These are phyloP conservation scores for Emericellopsis cladophorae DNA, from an alignment of 2,329 filamentous ascomycete species.

Conservation along the genomic window DNA sequence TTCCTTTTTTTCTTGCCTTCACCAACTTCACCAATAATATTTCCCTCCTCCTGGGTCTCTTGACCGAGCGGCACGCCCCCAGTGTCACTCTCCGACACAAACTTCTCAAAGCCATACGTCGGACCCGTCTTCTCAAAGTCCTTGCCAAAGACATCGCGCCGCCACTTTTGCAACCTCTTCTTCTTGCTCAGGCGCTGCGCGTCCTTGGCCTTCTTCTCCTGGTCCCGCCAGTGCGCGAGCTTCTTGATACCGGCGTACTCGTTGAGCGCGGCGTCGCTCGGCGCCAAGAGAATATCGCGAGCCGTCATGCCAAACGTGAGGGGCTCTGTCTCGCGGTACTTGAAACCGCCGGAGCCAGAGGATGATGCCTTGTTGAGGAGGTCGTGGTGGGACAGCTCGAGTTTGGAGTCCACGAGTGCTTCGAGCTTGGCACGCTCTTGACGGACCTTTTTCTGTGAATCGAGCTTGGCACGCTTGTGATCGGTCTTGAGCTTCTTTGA, in stretches of 20 bases:
- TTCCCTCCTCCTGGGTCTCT: no score
- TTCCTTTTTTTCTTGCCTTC: no score
- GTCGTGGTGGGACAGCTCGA: constrained; percentile 59
- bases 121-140: constrained; percentile 44
- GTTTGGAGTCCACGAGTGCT: constrained; percentile 68
- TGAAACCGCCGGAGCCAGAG: constrained; percentile 40
- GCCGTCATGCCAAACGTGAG: constrained; percentile 81
- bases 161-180: constrained; percentile 79
- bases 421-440: constrained; percentile 76
- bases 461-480: constrained; percentile 43
- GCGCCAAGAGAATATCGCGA: constrained; percentile 79
- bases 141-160: constrained; percentile 47
- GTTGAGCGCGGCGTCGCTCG: constrained; percentile 76
- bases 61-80: constrained; percentile 13
- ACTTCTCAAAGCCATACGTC: constrained; percentile 40
- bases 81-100: constrained; percentile 10
- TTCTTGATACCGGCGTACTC: constrained; percentile 91
- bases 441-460: constrained; percentile 58
- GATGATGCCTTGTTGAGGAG: constrained; percentile 30
- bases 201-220: constrained; percentile 80
- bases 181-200: constrained; percentile 88
- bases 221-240: constrained; percentile 77
- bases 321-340: constrained; percentile 89
- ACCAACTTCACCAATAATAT: no score
- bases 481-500: constrained; percentile 51